Evolutionary conservation across 345 rosid species (phyloP).

Genomic region (Erucastrum elatum): DNA sequence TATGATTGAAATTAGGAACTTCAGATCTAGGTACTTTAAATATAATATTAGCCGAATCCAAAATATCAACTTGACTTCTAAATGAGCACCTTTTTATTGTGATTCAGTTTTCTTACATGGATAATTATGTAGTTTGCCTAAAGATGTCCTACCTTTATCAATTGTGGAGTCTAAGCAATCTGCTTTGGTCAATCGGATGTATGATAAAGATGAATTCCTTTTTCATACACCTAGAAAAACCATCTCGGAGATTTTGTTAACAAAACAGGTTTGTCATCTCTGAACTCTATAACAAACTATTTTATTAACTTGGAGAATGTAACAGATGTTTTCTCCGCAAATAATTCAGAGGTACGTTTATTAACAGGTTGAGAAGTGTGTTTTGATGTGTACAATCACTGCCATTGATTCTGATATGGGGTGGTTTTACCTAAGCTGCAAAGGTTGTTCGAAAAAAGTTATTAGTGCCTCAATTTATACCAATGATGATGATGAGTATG

Average conservation of each 20-base stretch:
- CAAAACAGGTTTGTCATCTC: neutral
- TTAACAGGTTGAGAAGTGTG: neutral
- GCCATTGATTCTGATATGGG: neutral
- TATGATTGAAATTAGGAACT: neutral
- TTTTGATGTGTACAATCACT: neutral
- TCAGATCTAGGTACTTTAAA: too few species aligned
- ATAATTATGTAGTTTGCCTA: too few species aligned
- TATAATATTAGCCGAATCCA: too few species aligned
- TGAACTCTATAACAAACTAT: too few species aligned
- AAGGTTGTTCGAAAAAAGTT: neutral
- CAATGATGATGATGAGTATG: neutral
- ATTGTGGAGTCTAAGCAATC: neutral
- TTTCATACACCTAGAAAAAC: neutral
- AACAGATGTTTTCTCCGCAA: too few species aligned
- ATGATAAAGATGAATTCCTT: neutral
- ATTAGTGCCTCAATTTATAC: too few species aligned
- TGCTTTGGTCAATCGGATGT: neutral
- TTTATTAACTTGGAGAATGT: too few species aligned
- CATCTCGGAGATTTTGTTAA: neutral
- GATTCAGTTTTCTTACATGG: too few species aligned
- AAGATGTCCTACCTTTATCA: neutral
- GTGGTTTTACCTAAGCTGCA: neutral
- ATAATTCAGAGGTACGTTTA: too few species aligned
- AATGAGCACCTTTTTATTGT: too few species aligned
- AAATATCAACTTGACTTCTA: too few species aligned